Evolutionary conservation across 2,329 filamentous ascomycete species (phyloP), one percentile per base, ranked within the genome.

Genomic region (Aureobasidium musti): DNA sequence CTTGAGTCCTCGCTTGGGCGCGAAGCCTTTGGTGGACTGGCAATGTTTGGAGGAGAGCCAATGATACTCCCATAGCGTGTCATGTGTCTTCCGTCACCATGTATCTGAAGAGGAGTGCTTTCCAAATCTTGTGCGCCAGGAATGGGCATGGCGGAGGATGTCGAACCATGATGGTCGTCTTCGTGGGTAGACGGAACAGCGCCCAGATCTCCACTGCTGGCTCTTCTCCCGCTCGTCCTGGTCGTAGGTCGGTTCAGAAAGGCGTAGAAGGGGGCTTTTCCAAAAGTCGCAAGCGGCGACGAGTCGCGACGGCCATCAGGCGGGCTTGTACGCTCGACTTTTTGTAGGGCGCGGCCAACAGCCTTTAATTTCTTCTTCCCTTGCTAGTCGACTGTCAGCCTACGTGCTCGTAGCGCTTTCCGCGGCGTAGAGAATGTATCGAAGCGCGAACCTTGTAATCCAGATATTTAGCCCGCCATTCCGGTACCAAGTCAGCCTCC

Each of bases 321-420:
- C 19, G 19, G 64, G 8, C 64, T 78, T 1, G 80, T 84, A 81
- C 75, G 86, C 77, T 80, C 86, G 79, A 80, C 79, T 72, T 79
- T 83, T 65, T 85, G 83, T 69, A 95, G 84, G 67, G 92, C 91
- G 69, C 89, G 86, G 28, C 84, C 80, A 63, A 97, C 88, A 66
- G 87, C 88, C 78, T 97, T 98, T 77, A 98, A 84, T 76, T 92
- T 89, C 80, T 97, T 97, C 81, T 98, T 98, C 68, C 92, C 94
- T 57, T 76, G 74, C 85, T 88, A 72, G 68, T 68, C 61, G 70
- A 47, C 19, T 45, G 54, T 70, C 57, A 70, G 52, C 45, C 11
- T 35, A 1, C 19, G 33, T n/a, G 28, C 28, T 50, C 30, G 21
- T n/a, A 23, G 21, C 26, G 17, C 5, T 43, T 3, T 52, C n/a